Percentiles rank a stretch among this genome's conserved stretches.
phyloP scores from a whole-genome alignment of 306 rosid species.

The Cicer chorassanicum region DNA sequence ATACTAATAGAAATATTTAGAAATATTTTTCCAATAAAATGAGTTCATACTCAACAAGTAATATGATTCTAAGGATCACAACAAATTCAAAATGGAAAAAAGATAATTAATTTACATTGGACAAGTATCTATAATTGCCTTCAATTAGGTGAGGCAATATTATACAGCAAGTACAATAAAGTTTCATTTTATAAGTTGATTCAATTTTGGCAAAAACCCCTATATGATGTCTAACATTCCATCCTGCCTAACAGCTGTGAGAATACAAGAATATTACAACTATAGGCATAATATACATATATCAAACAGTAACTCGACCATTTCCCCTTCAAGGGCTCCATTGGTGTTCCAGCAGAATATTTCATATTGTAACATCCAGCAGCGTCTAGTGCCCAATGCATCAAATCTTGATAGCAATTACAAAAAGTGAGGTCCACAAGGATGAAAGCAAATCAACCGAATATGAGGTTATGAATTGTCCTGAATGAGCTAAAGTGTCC shows the following conservation, averaged over 20 bases:
- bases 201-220: slow-evolving; percentile 28
- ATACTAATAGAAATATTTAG: background rate
- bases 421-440: slow-evolving; percentile 33
- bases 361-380: slow-evolving; percentile 39
- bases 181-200: slow-evolving; percentile 6
- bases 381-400: slow-evolving; percentile 25
- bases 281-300: slow-evolving; percentile 30
- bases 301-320: slow-evolving; percentile 34
- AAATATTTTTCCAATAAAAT: slow-evolving; percentile 4
- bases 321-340: slow-evolving; percentile 30
- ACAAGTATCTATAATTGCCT: background rate
- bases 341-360: slow-evolving; percentile 9
- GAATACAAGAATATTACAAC: slow-evolving; percentile 33
- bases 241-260: slow-evolving; percentile 21
- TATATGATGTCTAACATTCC: background rate
- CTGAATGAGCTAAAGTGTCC: slow-evolving; percentile 33
- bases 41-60: slow-evolving; percentile 6
- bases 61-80: background rate
- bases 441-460: slow-evolving; percentile 35
- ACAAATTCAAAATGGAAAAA: background rate
- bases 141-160: slow-evolving; percentile 11
- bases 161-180: slow-evolving; percentile 15
- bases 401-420: slow-evolving; percentile 3
- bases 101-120: background rate
- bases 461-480: slow-evolving; percentile 32